Base-by-base conservation (phyloP, 2,329 filamentous ascomycete genomes). In the Boeremia lycopersici region DNA sequence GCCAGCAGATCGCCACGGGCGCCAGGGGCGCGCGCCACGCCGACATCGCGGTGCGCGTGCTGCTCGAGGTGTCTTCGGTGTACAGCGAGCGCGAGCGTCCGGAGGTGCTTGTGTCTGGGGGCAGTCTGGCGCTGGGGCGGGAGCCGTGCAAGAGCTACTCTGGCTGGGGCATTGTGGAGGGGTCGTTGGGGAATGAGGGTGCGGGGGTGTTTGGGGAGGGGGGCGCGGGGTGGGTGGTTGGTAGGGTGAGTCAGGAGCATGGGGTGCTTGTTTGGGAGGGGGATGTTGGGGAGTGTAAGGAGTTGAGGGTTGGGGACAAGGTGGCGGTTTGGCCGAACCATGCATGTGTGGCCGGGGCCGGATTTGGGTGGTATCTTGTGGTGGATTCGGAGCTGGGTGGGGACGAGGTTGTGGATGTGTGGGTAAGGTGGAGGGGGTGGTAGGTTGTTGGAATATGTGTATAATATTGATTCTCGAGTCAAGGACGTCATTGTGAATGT, bases 321-420 rank as follows among this genome's bases (percentile, higher is more conserved):
- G 74, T 93, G 25, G 79, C 85, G 53, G 77, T 93, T 7, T 93
- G 88, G 86, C 89, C 90, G 0, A 93, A 93, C 64, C 90, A 95
- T 76, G 86, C 89, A 31, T 95, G 90, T 70, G 88, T 93, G 62
- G 84, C 89, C 1, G 87, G 88, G 0, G 86, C 86, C 0, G 84
- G 84, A 26, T 90, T 87, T 75, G 85, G 82, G 1, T 90, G 85
- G 81, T 95, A 91, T 75, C 76, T 91, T 17, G 77, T 93, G 30
- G 85, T 93, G 2, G 89, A 93, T 73, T 85, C 84, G 26, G 78
- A 82, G 42, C 59, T 60, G 45, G 75, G 78, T 47, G 81, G 79
- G 0, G 77, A 78, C 19, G 81, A 84, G 63, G 81, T 90, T 56
- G 79, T 90, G 33, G 90, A 93, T 78, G 82, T 93, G 19, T 93